Evolutionary conservation across 805 yeast genomes (phyloP).

Genomic region (Pichia phayaonensis): DNA sequence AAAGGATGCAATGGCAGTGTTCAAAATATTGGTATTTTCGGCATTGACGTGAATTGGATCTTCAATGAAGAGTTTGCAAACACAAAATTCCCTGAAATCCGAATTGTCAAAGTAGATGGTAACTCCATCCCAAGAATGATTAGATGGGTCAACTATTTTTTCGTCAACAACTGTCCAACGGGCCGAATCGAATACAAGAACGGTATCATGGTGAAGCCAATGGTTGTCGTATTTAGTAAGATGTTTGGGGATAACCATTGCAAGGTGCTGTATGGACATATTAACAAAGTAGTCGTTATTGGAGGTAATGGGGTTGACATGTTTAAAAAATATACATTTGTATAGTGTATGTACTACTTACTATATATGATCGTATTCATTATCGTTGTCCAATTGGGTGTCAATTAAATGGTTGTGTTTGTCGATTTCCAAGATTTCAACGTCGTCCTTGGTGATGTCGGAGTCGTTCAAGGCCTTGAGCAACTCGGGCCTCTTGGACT

Average conservation of each 20-base stretch:
- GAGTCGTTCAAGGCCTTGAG: conserved; percentile 55
- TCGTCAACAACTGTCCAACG: background rate
- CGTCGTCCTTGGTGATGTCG: conserved; percentile 34
- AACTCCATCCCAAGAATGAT: conserved; percentile 1
- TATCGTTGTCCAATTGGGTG: conserved; percentile 4
- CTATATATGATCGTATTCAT: conserved; percentile 3
- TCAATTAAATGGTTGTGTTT: conserved; percentile 1
- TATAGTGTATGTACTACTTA: background rate
- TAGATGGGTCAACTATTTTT: background rate
- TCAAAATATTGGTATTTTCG: conserved; percentile 6
- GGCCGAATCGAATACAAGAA: background rate
- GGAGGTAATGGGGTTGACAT: conserved; percentile 3
- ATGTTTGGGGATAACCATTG: conserved; percentile 1
- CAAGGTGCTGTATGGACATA: background rate
- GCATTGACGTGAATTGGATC: conserved; percentile 5
- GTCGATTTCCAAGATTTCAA: background rate
- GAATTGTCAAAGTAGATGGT: conserved; percentile 1
- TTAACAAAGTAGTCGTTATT: background rate
- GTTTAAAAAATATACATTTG: background rate
- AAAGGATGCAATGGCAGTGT: background rate
- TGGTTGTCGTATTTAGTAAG: conserved; percentile 4
- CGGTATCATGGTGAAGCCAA: background rate
- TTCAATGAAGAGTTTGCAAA: background rate
- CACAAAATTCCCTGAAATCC: background rate
- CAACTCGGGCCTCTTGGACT: conserved; percentile 60